Conservation (phyloP, 805 yeast genomes). For the Starmerella asiatica region DNA sequence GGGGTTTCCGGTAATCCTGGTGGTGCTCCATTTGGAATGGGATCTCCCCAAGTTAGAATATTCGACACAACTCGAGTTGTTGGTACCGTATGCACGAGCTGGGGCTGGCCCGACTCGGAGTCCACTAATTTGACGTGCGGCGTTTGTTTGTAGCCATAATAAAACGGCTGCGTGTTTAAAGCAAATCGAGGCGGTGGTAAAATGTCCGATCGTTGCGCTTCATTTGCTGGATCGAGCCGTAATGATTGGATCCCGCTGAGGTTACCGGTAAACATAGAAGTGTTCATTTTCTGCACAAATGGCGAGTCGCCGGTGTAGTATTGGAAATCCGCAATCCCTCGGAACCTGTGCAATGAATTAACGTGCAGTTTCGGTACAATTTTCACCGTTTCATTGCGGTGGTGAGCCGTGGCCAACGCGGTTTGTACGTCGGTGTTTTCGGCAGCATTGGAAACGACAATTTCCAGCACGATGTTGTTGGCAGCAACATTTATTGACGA, state of each 20-base stretch:
- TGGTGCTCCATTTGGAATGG: slow-evolving; percentile 24
- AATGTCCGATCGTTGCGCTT: slow-evolving; percentile 27
- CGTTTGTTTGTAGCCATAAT: slow-evolving; percentile 65
- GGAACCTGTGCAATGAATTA: slow-evolving; percentile 56
- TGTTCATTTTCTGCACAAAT: slow-evolving; percentile 32
- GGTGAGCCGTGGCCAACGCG: slow-evolving; percentile 49
- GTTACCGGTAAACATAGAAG: slow-evolving; percentile 34
- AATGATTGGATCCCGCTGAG: slow-evolving; percentile 29
- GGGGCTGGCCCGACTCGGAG: slow-evolving; percentile 35
- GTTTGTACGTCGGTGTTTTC: slow-evolving; percentile 35
- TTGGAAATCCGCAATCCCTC: slow-evolving; percentile 85
- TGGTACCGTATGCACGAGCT: slow-evolving; percentile 25
- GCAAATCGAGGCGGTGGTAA: slow-evolving; percentile 85
- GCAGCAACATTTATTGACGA: slow-evolving; percentile 24
- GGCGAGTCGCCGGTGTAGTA: slow-evolving; percentile 45
- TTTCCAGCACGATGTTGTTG: slow-evolving; percentile 25
- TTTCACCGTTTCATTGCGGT: slow-evolving; percentile 30
- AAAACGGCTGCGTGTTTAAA: slow-evolving; percentile 58
- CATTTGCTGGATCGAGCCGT: slow-evolving; percentile 3
- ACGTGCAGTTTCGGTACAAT: slow-evolving; percentile 55
- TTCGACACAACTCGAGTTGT: slow-evolving; percentile 25
- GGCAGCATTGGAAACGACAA: slow-evolving; percentile 23
- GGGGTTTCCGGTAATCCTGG: slow-evolving; percentile 34
- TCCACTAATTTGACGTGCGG: slow-evolving; percentile 42
- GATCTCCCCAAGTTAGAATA: slow-evolving; percentile 27